These are phyloP conservation scores for Fusarium metavorans DNA, from an alignment of 2,329 filamentous ascomycete species.

Conservation along the genomic window DNA sequence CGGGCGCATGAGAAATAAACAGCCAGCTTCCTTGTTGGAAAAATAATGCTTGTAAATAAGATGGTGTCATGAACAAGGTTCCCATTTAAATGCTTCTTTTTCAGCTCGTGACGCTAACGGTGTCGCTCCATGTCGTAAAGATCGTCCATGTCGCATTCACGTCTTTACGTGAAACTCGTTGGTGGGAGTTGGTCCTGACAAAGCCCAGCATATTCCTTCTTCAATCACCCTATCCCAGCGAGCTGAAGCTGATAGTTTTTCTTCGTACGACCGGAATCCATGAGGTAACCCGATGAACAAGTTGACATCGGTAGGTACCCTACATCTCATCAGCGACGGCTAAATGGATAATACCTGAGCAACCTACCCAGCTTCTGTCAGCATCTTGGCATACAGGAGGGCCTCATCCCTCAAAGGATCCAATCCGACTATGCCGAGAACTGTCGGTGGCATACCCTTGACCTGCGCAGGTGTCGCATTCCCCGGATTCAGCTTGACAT, in stretches of 20 bases:
- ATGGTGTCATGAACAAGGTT: neutral
- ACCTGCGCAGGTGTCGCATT: slow-evolving; percentile 49
- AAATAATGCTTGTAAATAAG: neutral
- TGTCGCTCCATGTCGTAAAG: neutral
- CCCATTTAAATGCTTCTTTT: neutral
- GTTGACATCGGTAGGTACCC: slow-evolving; percentile 60
- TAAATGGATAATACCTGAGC: neutral
- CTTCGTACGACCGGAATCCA: slow-evolving; percentile 57
- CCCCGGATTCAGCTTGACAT: slow-evolving; percentile 54
- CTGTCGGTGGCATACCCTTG: slow-evolving; percentile 56
- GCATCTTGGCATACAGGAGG: slow-evolving; percentile 57
- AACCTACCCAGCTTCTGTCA: slow-evolving; percentile 58
- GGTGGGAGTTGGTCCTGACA: neutral
- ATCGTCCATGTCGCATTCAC: neutral
- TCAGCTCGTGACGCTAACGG: neutral
- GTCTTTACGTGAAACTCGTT: slow-evolving; percentile 22
- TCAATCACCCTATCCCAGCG: slow-evolving; percentile 58
- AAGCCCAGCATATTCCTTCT: slow-evolving; percentile 57
- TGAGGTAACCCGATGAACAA: slow-evolving; percentile 67
- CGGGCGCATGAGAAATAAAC: neutral
- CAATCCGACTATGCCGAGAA: slow-evolving; percentile 58
- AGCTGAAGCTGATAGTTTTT: slow-evolving; percentile 50
- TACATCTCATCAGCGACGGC: slow-evolving; percentile 28
- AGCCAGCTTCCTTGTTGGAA: neutral
- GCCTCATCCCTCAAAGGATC: slow-evolving; percentile 64